These are phyloP conservation scores for Nannochloropsis oceanica DNA, from an alignment of 108 stramenopile genomes.

Conservation along the genomic window DNA sequence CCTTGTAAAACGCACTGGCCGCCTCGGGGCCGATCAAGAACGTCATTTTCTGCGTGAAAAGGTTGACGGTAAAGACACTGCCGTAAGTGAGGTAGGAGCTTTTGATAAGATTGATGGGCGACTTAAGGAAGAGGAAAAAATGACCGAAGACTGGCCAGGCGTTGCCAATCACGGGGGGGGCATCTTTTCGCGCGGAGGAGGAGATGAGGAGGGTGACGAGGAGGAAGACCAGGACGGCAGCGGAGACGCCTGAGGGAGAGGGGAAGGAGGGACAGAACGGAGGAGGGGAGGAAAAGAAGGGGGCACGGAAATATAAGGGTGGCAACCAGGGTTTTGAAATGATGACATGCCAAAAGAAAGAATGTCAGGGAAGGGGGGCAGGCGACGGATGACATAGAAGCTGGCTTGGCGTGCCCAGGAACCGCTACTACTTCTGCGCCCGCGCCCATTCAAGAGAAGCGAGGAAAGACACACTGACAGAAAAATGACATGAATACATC, in stretches of 20 bases:
- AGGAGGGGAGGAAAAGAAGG: background rate
- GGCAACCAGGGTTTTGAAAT: background rate
- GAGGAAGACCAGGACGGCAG: background rate
- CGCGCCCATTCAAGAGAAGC: too few species aligned
- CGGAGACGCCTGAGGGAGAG: background rate
- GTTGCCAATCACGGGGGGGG: conserved; percentile 23
- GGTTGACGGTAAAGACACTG: conserved; percentile 74
- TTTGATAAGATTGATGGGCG: conserved; percentile 30
- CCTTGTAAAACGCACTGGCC: conserved; percentile 84
- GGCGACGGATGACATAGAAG: too few species aligned
- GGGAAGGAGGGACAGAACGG: background rate
- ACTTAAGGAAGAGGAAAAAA: conserved; percentile 10
- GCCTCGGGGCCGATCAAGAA: conserved; percentile 94
- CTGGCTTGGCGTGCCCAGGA: too few species aligned
- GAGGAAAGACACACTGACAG: too few species aligned
- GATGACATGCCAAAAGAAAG: too few species aligned
- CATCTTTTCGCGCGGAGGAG: background rate
- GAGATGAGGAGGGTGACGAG: background rate
- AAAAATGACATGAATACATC: too few species aligned
- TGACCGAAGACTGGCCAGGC: background rate
- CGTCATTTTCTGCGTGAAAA: conserved; percentile 76
- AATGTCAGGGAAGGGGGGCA: too few species aligned
- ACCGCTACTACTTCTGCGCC: too few species aligned
- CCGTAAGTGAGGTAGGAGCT: conserved; percentile 59
- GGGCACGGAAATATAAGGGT: background rate